phyloP scores from a whole-genome alignment of 768 basidiomycete genomes.

The Kwoniella newhampshirensis region DNA sequence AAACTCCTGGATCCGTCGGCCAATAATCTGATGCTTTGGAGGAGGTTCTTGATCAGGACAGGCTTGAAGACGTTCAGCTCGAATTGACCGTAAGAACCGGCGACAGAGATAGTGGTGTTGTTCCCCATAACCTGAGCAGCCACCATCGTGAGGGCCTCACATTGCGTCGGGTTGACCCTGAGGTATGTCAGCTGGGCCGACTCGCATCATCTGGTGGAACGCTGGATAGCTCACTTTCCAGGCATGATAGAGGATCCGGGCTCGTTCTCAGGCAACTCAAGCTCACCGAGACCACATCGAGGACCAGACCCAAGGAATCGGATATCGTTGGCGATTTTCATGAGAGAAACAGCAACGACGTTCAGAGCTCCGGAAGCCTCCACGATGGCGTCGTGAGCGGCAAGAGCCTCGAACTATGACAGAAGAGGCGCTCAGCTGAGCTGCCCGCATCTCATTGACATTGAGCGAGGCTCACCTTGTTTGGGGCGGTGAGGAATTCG shows the following conservation, averaged over 20 bases:
- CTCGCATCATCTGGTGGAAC: background rate
- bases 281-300: conserved; percentile 93
- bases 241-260: conserved; percentile 99
- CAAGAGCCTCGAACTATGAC: conserved; percentile 88
- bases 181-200: background rate
- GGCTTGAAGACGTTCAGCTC: conserved; percentile 99
- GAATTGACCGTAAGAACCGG: conserved; percentile 93
- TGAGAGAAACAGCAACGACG: conserved; percentile 89
- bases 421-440: background rate
- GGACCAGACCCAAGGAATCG: conserved; percentile 96
- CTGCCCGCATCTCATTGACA: background rate
- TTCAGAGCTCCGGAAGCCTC: conserved; percentile 97
- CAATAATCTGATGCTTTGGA: conserved; percentile 90
- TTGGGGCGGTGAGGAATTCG: conserved; percentile 92
- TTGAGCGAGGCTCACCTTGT: conserved; percentile 66
- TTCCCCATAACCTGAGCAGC: conserved; percentile 98
- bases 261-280: conserved; percentile 94
- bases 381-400: conserved; percentile 95
- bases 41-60: conserved; percentile 94
- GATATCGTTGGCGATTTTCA: conserved; percentile 99
- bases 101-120: conserved; percentile 86
- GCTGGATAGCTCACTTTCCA: conserved; percentile 64
- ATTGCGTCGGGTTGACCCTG: conserved; percentile 93
- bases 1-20: conserved; percentile 93
- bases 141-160: conserved; percentile 98